These are phyloP conservation scores for Globisporangium takayamanum DNA, from an alignment of 352 stramenopile genomes.

Conservation along the genomic window DNA sequence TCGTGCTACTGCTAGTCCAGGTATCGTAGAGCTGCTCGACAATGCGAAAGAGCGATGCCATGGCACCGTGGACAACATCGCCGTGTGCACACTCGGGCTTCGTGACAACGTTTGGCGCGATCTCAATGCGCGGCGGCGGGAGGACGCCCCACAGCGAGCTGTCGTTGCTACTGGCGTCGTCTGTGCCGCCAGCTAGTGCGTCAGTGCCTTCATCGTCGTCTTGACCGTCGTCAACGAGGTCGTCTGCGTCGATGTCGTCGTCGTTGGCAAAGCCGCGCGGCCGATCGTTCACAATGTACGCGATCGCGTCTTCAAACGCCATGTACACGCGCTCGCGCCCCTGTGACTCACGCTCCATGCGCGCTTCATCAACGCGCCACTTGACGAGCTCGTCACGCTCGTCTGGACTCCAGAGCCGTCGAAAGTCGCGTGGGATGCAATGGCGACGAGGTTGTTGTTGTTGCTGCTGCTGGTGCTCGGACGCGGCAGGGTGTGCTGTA, in stretches of 20 bases:
- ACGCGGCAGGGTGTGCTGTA: neutral
- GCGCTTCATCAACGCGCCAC: constrained; percentile 49
- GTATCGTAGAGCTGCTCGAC: constrained; percentile 46
- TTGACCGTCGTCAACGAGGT: constrained; percentile 65
- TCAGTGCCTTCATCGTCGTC: constrained; percentile 40
- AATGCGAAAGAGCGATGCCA: constrained; percentile 66
- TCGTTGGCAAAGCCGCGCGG: constrained; percentile 41
- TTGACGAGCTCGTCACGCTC: constrained; percentile 36
- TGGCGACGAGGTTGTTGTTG: constrained; percentile 10
- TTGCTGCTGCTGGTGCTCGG: neutral
- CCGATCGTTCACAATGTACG: constrained; percentile 66
- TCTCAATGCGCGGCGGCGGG: constrained; percentile 43
- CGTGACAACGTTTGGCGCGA: constrained; percentile 39
- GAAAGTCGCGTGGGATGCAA: constrained; percentile 52
- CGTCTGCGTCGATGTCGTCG: constrained; percentile 50
- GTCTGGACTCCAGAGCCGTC: constrained; percentile 56
- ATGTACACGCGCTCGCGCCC: constrained; percentile 47
- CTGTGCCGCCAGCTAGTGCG: neutral
- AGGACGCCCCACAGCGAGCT: constrained; percentile 50
- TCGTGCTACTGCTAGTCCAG: neutral
- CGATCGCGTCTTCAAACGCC: constrained; percentile 68
- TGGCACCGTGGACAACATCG: constrained; percentile 51
- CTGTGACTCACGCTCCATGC: constrained; percentile 45
- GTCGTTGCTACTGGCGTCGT: constrained; percentile 19
- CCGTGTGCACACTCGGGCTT: constrained; percentile 58